These are phyloP conservation scores for Pouteria campechiana DNA, from an alignment of 179 eudicot species.

Conservation along the genomic window DNA sequence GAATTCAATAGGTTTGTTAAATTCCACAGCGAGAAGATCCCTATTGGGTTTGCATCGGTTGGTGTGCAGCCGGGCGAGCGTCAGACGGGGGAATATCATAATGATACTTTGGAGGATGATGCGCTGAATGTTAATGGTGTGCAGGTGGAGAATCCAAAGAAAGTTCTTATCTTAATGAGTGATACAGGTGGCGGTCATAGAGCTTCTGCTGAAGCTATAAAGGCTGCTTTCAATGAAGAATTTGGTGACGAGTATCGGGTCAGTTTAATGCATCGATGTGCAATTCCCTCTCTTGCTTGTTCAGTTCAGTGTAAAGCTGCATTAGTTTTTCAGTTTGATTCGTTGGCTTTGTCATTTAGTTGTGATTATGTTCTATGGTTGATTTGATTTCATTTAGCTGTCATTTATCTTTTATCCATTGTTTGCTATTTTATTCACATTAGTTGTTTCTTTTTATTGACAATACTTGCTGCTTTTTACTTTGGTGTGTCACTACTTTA, in stretches of 20 bases:
- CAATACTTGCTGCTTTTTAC: too few relatives aligned
- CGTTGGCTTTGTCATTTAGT: too few relatives aligned
- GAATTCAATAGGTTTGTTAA: constrained; percentile 62
- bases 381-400: neutral
- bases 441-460: too few relatives aligned
- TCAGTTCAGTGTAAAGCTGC: too few relatives aligned
- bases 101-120: constrained; percentile 45
- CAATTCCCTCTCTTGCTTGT: too few relatives aligned
- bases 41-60: constrained; percentile 72
- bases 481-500: too few relatives aligned
- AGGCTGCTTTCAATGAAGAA: constrained; percentile 61
- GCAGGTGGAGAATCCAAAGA: constrained; percentile 35
- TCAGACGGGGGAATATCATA: constrained; percentile 33
- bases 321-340: too few relatives aligned
- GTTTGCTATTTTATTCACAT: too few relatives aligned
- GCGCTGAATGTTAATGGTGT: constrained; percentile 30
- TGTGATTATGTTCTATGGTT: neutral
- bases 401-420: too few relatives aligned
- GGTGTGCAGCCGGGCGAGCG: constrained; percentile 27
- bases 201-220: constrained; percentile 97
- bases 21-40: constrained; percentile 65
- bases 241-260: constrained; percentile 93
- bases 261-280: too few relatives aligned
- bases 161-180: constrained; percentile 93
- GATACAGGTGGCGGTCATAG: constrained; percentile 99